Evolutionary conservation across 1,139 yeast species (phyloP), one percentile per base, ranked within the genome.

Genomic region (Yamadazyma siamensis): DNA sequence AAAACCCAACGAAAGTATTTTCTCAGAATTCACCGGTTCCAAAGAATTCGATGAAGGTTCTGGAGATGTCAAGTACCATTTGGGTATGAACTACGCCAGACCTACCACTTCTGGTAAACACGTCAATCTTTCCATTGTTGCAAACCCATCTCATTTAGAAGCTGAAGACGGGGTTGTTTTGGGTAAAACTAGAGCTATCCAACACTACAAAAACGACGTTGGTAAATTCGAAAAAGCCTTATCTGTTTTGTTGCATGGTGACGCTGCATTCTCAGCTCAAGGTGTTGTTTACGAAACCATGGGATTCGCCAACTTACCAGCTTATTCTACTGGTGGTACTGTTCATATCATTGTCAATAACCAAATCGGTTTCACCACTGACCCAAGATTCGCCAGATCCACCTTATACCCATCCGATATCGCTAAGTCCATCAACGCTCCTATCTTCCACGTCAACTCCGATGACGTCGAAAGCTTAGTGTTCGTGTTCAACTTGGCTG

Each of bases 301-400:
- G 83, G 97, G 97, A 38, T 84, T 91, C 68, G 79, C 86, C 47
- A 78, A 79, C 52, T 75, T 91, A 56, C 96, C 96, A 45, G 95
- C 91, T 44, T 91, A 87, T 68, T 80, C 96, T 35, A 89, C 97
- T 32, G 99, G 99, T 71, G 99, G 99, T 75, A 88, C 97, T 35
- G 74, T 91, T 46, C 98, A 91, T 64, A 77, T 91, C 46, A 89
- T 91, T 54, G 88, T 91, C 44, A 94, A 94, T 67, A 91, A 91
- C 71, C 99, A 91, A 75, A 91, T 91, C 60, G 99, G 99, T 64
- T 91, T 91, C 77, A 91, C 99, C 44, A 91, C 99, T 31, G 97
- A 91, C 61, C 98, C 99, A 48, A 77, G 96, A 70, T 84, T 84
- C 54, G 89, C 96, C 21, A 82, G 99, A 71, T 91, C 98, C 20